These are phyloP conservation scores for Patellifolia procumbens DNA, from an alignment of 179 eudicot species.

Conservation along the genomic window DNA sequence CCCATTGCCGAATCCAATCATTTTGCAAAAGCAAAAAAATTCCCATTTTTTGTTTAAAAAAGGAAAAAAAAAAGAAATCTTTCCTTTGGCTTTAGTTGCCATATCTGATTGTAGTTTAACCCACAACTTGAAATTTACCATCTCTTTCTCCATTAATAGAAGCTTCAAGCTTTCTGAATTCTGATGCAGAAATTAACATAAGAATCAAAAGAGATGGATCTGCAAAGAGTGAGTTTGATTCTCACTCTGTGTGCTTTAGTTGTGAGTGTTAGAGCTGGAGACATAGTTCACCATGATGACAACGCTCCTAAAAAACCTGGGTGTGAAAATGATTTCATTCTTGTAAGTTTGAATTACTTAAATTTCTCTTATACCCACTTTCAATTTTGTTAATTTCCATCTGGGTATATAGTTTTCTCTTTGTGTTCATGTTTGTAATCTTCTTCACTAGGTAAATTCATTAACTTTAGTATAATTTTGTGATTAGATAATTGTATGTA, in stretches of 20 bases:
- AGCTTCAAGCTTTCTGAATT: not conserved
- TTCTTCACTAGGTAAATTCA: not conserved
- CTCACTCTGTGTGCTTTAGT: conserved; percentile 33
- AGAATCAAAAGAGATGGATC: conserved; percentile 43
- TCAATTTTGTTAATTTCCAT: conserved; percentile 20
- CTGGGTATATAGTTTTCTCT: conserved; percentile 30
- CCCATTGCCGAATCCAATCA: too few relatives aligned
- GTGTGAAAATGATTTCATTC: conserved; percentile 74
- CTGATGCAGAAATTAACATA: conserved; percentile 21
- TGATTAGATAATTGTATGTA: not conserved
- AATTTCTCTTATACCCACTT: conserved; percentile 29
- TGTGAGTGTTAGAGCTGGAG: conserved; percentile 61
- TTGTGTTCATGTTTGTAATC: not conserved
- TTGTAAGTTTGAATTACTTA: conserved; percentile 41
- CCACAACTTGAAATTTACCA: not conserved
- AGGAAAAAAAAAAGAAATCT: not conserved
- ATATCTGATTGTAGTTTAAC: not conserved
- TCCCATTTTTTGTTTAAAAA: too few relatives aligned
- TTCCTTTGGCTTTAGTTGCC: conserved; percentile 8
- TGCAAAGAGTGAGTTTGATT: conserved; percentile 32
- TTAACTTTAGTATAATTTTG: not conserved
- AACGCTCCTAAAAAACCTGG: conserved; percentile 82
- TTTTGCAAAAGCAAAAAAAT: not conserved
- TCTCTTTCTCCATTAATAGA: not conserved
- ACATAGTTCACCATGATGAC: conserved; percentile 77